Percentiles rank a stretch among this genome's conserved stretches.
phyloP scores from a whole-genome alignment of 192 early-diverging fungal genomes.

The Podila minutissima region DNA sequence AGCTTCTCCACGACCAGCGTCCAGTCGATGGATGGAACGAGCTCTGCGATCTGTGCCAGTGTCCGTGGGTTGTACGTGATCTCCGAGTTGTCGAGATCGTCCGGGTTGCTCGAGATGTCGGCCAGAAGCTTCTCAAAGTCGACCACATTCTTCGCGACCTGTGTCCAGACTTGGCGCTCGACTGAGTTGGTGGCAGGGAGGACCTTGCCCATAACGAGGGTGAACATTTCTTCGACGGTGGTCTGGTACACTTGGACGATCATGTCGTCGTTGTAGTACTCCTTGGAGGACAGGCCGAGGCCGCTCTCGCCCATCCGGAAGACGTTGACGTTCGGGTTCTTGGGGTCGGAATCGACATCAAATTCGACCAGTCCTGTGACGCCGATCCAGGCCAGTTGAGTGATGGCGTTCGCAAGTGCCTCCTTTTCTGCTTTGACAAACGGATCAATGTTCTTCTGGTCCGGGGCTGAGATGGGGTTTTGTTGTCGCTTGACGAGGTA shows the following conservation, averaged over 20 bases:
- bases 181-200: not conserved
- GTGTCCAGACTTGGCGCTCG: constrained; percentile 13
- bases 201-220: constrained; percentile 31
- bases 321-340: constrained; percentile 62
- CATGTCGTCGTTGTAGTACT: constrained; percentile 68
- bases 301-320: constrained; percentile 61
- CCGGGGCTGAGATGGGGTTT: no score
- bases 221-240: constrained; percentile 56
- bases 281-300: constrained; percentile 70
- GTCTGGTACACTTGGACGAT: constrained; percentile 53
- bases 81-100: constrained; percentile 59
- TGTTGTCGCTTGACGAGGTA: not conserved
- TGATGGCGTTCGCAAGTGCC: constrained; percentile 31
- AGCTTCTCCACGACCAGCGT: constrained; percentile 24
- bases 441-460: no score
- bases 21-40: constrained; percentile 57
- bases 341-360: constrained; percentile 63
- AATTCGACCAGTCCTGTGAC: constrained; percentile 59
- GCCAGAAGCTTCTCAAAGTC: constrained; percentile 69
- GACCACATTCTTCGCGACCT: constrained; percentile 60
- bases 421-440: constrained; percentile 14
- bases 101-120: constrained; percentile 53
- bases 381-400: constrained; percentile 30
- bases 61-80: constrained; percentile 59
- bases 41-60: constrained; percentile 31